Percentiles rank a stretch among this genome's conserved stretches.
These are phyloP conservation scores for Penicillium cataractarum DNA, from an alignment of 495 filamentous ascomycete genomes.

Conservation along the genomic window DNA sequence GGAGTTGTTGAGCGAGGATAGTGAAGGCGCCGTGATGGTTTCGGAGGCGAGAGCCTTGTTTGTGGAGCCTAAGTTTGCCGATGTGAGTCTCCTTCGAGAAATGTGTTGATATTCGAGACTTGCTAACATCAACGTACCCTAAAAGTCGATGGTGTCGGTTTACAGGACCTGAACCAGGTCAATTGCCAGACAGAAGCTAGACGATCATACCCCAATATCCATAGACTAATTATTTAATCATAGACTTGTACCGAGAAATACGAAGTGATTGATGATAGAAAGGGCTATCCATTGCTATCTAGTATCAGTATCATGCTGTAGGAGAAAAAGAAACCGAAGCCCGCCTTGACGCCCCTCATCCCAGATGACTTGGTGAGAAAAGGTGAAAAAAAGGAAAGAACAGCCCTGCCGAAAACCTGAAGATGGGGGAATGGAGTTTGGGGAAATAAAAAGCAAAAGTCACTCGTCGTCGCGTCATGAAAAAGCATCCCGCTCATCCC, in stretches of 20 bases:
- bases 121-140: conserved; percentile 20
- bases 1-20: conserved; percentile 36
- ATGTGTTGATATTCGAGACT: neutral
- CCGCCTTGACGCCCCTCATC: conserved; percentile 29
- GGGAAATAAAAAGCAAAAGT: conserved; percentile 32
- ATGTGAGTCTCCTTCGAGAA: conserved; percentile 46
- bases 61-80: conserved; percentile 82
- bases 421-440: conserved; percentile 19
- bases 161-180: conserved; percentile 32
- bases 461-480: conserved; percentile 29
- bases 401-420: conserved; percentile 31
- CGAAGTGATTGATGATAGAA: conserved; percentile 5
- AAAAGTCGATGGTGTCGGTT: conserved; percentile 45
- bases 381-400: conserved; percentile 15
- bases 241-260: neutral
- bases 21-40: conserved; percentile 62
- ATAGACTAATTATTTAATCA: conserved; percentile 7
- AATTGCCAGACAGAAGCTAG: neutral
- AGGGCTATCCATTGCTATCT: conserved; percentile 44
- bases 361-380: conserved; percentile 21
- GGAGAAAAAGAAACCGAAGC: conserved; percentile 13
- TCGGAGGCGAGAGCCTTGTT: conserved; percentile 83
- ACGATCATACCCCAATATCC: neutral
- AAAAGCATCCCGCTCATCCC: conserved; percentile 11
- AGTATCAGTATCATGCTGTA: conserved; percentile 29